Base-by-base conservation (phyloP, 2,329 filamentous ascomycete species). In the Cytospora piceae region DNA sequence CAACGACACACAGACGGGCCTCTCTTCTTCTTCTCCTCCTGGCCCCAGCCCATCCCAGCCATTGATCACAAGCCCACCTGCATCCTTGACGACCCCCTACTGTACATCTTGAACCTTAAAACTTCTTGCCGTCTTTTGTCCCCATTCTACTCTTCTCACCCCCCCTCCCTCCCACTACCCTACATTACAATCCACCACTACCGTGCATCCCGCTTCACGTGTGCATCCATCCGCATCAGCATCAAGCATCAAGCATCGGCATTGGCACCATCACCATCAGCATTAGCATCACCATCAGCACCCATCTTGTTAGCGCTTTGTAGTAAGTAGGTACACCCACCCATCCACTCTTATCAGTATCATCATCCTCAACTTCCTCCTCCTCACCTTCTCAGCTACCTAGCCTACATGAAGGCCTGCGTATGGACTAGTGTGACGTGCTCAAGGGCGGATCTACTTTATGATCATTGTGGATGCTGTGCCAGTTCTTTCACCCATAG, bases 131-230 rank as follows among this genome's bases (percentile, higher is more conserved):
- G 42, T 46, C 42, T n/a, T n/a, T 46, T 29, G 27, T 46, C 42
- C 8, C 42, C 42, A 46, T 46, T 22, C 42, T 22, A 46, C 42
- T 46, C 42, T 46, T 11, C 42, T 46, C 42, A n/a, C 20, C 42
- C 42, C n/a, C 39, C 20, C 42, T 20, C n/a, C 42, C 42, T 46
- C 20, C 17, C 20, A n/a, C 17, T n/a, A 17, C 39, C 39, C 39
- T 20, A 42, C 39, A 20, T 3, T 46, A 22, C 42, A 46, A 46
- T 22, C 42, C 42, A 46, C 42, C 42, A 46, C 20, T 46, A 20
- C 42, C 42, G 42, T 46, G 42, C 42, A 46, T 46, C 42, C 42
- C 42, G 42, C 42, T 22, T 46, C 42, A 22, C 42, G 42, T 46
- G 42, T 46, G 42, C 42, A 46, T 46, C 42, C 42, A 46, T 46